These are phyloP conservation scores for Aspergillus sp. DNA, from an alignment of 2,329 filamentous ascomycete genomes.

Conservation along the genomic window DNA sequence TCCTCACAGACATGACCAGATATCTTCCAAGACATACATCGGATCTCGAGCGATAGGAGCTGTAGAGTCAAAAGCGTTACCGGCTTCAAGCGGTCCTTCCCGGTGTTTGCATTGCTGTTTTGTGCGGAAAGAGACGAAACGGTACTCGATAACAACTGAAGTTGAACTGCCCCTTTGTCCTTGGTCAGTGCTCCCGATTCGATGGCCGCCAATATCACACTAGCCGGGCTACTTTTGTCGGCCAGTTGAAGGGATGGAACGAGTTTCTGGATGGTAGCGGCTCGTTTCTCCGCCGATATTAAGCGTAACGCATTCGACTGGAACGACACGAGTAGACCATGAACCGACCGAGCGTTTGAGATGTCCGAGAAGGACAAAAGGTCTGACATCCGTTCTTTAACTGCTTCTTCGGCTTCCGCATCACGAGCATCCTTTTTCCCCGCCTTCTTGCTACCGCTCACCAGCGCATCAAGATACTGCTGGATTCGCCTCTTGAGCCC, in stretches of 20 bases:
- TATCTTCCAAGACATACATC: conserved; percentile 43
- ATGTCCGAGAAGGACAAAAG: conserved; percentile 37
- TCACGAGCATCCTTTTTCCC: conserved; percentile 15
- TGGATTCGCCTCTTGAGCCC: conserved; percentile 39
- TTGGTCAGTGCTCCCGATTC: conserved; percentile 34
- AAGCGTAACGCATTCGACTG: conserved; percentile 43
- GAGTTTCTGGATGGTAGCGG: conserved; percentile 32
- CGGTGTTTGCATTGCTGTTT: conserved; percentile 7
- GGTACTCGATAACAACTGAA: conserved; percentile 45
- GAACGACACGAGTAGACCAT: conserved; percentile 38
- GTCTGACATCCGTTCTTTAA: conserved; percentile 38
- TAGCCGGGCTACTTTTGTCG: conserved; percentile 39
- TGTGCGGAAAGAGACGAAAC: conserved; percentile 34
- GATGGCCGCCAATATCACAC: conserved; percentile 39
- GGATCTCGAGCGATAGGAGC: conserved; percentile 43
- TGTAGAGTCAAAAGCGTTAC: conserved; percentile 38
- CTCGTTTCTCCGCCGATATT: conserved; percentile 34
- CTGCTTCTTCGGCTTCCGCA: conserved; percentile 24
- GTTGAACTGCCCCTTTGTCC: conserved; percentile 44
- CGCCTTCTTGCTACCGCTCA: conserved; percentile 18
- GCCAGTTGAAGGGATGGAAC: conserved; percentile 32
- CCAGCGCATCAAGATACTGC: conserved; percentile 26
- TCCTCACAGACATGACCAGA: conserved; percentile 43
- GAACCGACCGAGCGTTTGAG: conserved; percentile 24
- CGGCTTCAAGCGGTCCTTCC: conserved; percentile 28